A percentile compares a stretch with the other conserved stretches of the same genome.
Conservation (phyloP, 108 stramenopile genomes). For the Epithemia pelagica region DNA sequence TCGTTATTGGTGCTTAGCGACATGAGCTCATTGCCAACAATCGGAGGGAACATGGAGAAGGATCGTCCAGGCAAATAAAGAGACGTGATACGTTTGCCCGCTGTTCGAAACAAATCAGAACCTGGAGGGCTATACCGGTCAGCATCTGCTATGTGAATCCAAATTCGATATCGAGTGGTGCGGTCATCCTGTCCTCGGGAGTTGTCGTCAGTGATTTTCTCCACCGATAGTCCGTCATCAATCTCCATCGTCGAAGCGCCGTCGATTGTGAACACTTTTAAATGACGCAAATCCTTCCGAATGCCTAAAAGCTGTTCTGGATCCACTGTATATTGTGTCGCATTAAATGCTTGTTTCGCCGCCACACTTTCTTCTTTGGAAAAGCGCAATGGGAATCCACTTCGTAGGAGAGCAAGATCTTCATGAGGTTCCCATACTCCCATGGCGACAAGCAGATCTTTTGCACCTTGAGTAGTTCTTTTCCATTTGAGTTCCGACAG, state of each 20-base stretch:
- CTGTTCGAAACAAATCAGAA: conserved; percentile 41
- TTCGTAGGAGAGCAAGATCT: conserved; percentile 57
- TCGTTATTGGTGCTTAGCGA: conserved; percentile 46
- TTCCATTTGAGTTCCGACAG: conserved; percentile 43
- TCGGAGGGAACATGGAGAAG: conserved; percentile 63
- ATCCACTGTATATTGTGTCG: conserved; percentile 21
- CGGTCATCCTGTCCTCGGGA: conserved; percentile 28
- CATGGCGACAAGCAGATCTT: conserved; percentile 51
- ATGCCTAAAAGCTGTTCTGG: conserved; percentile 51
- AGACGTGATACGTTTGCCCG: conserved; percentile 51
- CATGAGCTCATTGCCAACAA: conserved; percentile 41
- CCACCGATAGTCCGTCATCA: conserved; percentile 71
- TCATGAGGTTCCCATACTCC: conserved; percentile 53
- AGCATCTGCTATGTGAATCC: conserved; percentile 86
- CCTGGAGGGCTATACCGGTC: conserved; percentile 60
- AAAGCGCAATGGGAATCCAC: conserved; percentile 66
- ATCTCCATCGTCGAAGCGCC: conserved; percentile 55
- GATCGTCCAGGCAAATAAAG: conserved; percentile 58
- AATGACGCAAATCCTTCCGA: conserved; percentile 50
- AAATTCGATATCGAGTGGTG: conserved; percentile 28
- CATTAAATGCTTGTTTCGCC: conserved; percentile 21
- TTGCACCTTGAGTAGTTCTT: conserved; percentile 55
- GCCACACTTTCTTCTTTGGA: conserved; percentile 27
- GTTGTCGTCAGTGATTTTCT: conserved; percentile 16
- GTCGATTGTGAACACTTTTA: conserved; percentile 77